Conservation (phyloP, 306 rosid species). For the Castanopsis chinensis region DNA sequence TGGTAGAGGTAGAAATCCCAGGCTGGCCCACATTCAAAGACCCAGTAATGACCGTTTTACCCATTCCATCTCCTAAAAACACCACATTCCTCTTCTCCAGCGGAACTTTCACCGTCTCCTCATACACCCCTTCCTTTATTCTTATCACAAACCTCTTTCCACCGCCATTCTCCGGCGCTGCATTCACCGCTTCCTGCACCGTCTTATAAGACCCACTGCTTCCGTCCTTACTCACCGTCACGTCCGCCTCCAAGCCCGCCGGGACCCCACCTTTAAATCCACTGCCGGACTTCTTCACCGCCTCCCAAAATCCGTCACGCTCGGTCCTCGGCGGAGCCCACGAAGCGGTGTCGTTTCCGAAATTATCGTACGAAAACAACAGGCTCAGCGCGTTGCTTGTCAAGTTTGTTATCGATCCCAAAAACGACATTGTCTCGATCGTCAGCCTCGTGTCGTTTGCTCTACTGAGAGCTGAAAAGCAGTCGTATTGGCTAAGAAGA, state of each 20-base stretch:
- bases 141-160: constrained; percentile 52
- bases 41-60: constrained; percentile 71
- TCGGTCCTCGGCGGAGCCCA: constrained; percentile 71
- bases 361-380: constrained; percentile 49
- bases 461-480: constrained; percentile 70
- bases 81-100: constrained; percentile 61
- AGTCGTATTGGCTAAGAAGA: constrained; percentile 63
- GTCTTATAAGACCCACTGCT: constrained; percentile 33
- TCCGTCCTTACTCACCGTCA: constrained; percentile 56
- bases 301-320: constrained; percentile 76
- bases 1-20: constrained; percentile 54
- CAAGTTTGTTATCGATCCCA: constrained; percentile 29
- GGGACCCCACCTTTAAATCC: constrained; percentile 42
- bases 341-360: constrained; percentile 43
- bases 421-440: constrained; percentile 52
- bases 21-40: constrained; percentile 56
- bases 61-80: constrained; percentile 79
- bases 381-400: constrained; percentile 79
- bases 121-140: constrained; percentile 69
- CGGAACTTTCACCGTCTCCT: constrained; percentile 70
- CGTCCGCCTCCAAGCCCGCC: constrained; percentile 32
- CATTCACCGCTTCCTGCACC: constrained; percentile 79
- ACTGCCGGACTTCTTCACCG: not conserved
- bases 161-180: constrained; percentile 40
- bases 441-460: constrained; percentile 72